Conservation (phyloP, 371 early-diverging fungal genomes). For the Mortierella sp. region DNA sequence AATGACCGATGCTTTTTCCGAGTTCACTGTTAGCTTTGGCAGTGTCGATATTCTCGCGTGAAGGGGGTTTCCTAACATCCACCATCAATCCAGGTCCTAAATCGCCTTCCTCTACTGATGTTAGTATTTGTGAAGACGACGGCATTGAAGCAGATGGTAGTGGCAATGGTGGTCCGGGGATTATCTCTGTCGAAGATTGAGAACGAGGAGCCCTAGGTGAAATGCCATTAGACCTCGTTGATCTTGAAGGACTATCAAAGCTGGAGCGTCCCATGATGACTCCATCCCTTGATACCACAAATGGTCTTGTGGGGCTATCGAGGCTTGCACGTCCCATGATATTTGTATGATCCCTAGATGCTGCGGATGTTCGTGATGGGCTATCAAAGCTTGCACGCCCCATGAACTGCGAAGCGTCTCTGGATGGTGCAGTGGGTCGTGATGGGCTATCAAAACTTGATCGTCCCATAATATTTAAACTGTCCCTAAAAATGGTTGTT, state of each 20-base stretch:
- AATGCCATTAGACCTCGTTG: background rate
- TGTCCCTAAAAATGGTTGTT: background rate
- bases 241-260: slow-evolving; percentile 15
- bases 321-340: slow-evolving; percentile 7
- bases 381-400: background rate
- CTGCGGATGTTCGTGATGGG: background rate
- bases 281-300: background rate
- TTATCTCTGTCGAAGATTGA: background rate
- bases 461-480: background rate
- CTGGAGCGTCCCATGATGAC: slow-evolving; percentile 1
- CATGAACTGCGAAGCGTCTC: background rate
- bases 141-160: slow-evolving; percentile 3
- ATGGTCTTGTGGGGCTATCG: slow-evolving; percentile 11
- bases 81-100: background rate
- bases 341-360: background rate
- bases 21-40: background rate
- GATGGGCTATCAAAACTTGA: slow-evolving; percentile 1
- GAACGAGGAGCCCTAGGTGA: background rate
- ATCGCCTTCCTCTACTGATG: background rate
- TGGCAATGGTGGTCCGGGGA: slow-evolving; percentile 8
- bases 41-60: background rate
- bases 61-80: background rate
- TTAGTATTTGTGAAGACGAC: background rate
- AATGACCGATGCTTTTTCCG: too few species aligned
- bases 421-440: background rate